Evolutionary conservation across 192 early-diverging fungal species (phyloP).

Genomic region (Backusella luteola): DNA sequence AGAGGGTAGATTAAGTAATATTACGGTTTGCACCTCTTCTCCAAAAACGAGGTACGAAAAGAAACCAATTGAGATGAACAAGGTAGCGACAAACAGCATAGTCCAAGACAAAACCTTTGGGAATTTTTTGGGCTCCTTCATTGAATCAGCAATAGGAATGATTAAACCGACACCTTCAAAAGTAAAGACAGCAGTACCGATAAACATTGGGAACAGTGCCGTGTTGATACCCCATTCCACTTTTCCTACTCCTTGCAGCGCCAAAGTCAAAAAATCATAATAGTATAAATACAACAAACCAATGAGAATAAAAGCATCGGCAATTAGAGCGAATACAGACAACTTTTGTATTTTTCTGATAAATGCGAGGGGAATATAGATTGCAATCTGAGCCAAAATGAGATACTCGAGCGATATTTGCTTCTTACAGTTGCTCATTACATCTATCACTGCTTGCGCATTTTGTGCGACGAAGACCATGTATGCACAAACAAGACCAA

Average conservation of each 20-base stretch:
- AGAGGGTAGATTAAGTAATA: constrained; percentile 66
- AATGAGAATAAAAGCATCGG: constrained; percentile 86
- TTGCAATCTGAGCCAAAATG: constrained; percentile 69
- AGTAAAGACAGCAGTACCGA: constrained; percentile 92
- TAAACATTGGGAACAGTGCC: constrained; percentile 79
- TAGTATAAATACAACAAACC: constrained; percentile 84
- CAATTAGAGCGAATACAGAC: constrained; percentile 78
- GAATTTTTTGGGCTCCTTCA: constrained; percentile 59
- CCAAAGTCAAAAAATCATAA: constrained; percentile 66
- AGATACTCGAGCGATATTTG: constrained; percentile 42
- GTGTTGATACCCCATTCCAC: constrained; percentile 73
- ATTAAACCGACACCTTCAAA: constrained; percentile 85
- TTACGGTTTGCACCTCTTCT: constrained; percentile 63
- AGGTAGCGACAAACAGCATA: constrained; percentile 41
- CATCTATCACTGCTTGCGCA: constrained; percentile 70
- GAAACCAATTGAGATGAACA: constrained; percentile 45
- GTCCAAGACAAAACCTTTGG: constrained; percentile 45
- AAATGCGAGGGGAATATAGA: constrained; percentile 84
- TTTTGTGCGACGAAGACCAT: constrained; percentile 91
- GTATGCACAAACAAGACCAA: constrained; percentile 91
- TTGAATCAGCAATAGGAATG: constrained; percentile 54
- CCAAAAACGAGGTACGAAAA: constrained; percentile 68
- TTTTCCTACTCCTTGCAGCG: constrained; percentile 56
- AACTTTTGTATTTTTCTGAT: constrained; percentile 88
- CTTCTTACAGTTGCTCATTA: constrained; percentile 66